phyloP scores from a whole-genome alignment of 2,329 filamentous ascomycete species.

The Claviceps citrina region DNA sequence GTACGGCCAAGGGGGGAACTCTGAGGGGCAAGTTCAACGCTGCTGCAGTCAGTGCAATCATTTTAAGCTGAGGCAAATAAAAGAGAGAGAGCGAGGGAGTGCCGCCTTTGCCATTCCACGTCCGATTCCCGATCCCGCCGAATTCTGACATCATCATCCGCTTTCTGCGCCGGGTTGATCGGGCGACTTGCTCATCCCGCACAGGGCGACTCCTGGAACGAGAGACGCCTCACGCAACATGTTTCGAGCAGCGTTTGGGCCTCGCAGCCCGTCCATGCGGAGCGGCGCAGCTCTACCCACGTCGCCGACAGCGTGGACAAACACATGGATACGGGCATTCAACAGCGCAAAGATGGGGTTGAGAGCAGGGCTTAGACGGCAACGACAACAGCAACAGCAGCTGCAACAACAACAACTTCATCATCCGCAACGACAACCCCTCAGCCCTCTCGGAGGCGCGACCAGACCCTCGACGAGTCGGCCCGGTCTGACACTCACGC shows the following conservation, averaged over 20 bases:
- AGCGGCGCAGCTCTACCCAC: slow-evolving; percentile 9
- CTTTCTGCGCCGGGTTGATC: neutral
- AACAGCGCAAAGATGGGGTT: slow-evolving; percentile 12
- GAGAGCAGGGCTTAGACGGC: neutral
- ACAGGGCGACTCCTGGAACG: neutral
- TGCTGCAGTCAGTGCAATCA: too few relatives aligned
- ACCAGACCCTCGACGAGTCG: slow-evolving; percentile 1
- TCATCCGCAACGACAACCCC: neutral
- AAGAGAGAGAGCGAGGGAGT: too few relatives aligned
- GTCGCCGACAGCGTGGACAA: slow-evolving; percentile 13
- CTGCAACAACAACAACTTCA: neutral
- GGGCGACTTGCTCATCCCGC: neutral
- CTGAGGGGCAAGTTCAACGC: neutral
- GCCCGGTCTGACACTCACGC: slow-evolving; percentile 11
- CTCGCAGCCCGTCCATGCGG: slow-evolving; percentile 10
- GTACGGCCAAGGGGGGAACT: neutral
- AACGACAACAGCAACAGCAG: neutral
- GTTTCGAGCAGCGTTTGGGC: slow-evolving; percentile 14
- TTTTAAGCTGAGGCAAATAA: too few relatives aligned
- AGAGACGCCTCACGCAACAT: slow-evolving; percentile 7
- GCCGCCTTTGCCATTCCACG: neutral
- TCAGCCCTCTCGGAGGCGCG: neutral
- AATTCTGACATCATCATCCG: neutral
- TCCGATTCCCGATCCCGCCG: neutral
- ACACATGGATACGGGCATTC: slow-evolving; percentile 15